Base-by-base conservation (phyloP, 106 monocot species). In the Dendrobium nobile region DNA sequence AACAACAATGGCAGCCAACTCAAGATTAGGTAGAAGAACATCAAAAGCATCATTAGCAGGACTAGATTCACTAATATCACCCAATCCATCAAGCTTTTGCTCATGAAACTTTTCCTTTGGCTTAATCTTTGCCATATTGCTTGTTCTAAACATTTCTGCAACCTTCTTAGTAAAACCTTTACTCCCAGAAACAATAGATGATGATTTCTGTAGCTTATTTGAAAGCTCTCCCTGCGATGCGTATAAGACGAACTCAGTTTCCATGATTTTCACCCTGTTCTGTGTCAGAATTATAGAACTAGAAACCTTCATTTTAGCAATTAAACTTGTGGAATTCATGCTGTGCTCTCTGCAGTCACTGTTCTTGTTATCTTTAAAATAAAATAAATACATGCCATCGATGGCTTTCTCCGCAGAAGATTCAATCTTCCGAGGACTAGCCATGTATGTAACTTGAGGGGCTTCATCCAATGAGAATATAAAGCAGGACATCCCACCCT, bases 281-380 rank as follows among this genome's bases (percentile, higher is more conserved):
- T 81, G 58, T 54, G 86, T 76, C 19, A 93, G 74, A 80, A 87
- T 19, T 31, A 91, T 44, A 81, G 88, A 87, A 73, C 85, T 92
- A 18, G 87, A 85, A 27, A 94, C 93, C 83, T 89, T 87, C 96
- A 96, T 96, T 82, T 86, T 88, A 48, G 88, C 96, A 67, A 92
- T 82, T 65, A 84, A 67, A 41, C 83, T 74, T 28, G 61, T 78
- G 43, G 67, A 17, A 41, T 72, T 78, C 45, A 41, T 82, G 19
- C 41, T 8, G 8, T 26, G 8, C 17, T 37, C 77, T 42, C 51
- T 73, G 18, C 43, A 76, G n/a, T 84, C 80, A 42, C 65, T 64
- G 26, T 7, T 73, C 18, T 47, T 86, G 9, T 9, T 7, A 67
- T 8, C 65, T 42, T 67, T 67, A 16, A 79, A 81, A 84, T 88